Percentiles rank a stretch among this genome's conserved stretches.
phyloP scores from a whole-genome alignment of 768 basidiomycete genomes.

The Krasilnikovozyma curviuscula region DNA sequence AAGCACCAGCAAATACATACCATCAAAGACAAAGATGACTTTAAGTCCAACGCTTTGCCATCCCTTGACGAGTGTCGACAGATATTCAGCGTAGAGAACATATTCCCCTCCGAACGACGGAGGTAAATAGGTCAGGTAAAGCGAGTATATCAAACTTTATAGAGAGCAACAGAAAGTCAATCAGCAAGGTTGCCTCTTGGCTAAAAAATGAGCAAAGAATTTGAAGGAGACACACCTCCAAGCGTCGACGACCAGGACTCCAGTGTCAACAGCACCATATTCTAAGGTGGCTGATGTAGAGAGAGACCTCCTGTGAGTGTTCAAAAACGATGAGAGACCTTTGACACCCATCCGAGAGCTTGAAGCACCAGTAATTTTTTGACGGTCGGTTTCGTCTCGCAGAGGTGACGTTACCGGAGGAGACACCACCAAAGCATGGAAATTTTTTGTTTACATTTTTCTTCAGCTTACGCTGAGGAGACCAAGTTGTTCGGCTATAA shows the following conservation, averaged over 20 bases:
- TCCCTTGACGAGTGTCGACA: conserved; percentile 16
- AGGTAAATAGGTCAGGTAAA: conserved; percentile 20
- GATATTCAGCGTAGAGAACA: conserved; percentile 19
- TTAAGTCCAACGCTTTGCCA: conserved; percentile 23
- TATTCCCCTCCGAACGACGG: conserved; percentile 26
- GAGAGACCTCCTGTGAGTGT: conserved; percentile 23
- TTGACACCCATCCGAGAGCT: conserved; percentile 28
- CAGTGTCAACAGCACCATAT: neutral
- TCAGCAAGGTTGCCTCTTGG: neutral
- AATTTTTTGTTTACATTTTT: too few relatives aligned
- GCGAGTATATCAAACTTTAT: conserved; percentile 22
- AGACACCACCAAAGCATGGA: too few relatives aligned
- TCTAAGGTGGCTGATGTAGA: conserved; percentile 11
- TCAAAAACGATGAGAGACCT: conserved; percentile 24
- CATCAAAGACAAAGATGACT: conserved; percentile 26
- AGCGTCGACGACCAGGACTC: conserved; percentile 22
- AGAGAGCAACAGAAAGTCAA: neutral
- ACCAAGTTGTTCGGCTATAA: too few relatives aligned
- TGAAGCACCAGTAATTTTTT: too few relatives aligned
- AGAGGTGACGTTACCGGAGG: too few relatives aligned
- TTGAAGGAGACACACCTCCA: conserved; percentile 21
- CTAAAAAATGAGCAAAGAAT: neutral
- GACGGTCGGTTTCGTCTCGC: too few relatives aligned
- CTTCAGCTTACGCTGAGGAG: too few relatives aligned
- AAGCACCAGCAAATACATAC: conserved; percentile 15